These are phyloP conservation scores for Euryodendron excelsum DNA, from an alignment of 148 eudicot species.

Conservation along the genomic window DNA sequence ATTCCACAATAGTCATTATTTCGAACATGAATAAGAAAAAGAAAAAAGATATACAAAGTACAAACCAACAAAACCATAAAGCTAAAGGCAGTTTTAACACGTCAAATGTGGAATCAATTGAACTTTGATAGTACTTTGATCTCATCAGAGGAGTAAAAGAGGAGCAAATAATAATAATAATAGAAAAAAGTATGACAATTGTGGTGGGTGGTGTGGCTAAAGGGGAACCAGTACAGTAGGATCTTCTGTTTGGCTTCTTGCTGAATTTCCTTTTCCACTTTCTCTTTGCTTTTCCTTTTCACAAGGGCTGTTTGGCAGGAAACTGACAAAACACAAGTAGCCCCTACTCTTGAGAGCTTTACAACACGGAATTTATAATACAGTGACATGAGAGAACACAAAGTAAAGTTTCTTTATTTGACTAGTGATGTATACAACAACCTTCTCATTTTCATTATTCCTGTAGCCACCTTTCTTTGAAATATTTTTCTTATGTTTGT, in stretches of 20 bases:
- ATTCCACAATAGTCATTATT: not conserved
- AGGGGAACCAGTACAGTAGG: not conserved
- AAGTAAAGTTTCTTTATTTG: too few relatives aligned
- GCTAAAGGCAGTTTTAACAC: not conserved
- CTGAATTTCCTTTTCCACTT: constrained; percentile 1
- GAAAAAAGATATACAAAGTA: not conserved
- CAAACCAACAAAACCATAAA: constrained; percentile 9
- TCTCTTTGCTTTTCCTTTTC: not conserved
- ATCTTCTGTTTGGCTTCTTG: not conserved
- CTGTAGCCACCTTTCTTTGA: too few relatives aligned
- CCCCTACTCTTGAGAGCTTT: too few relatives aligned
- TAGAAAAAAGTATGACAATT: not conserved
- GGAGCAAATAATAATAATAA: not conserved
- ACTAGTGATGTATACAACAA: too few relatives aligned
- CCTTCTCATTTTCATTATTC: too few relatives aligned
- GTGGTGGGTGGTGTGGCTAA: constrained; percentile 7
- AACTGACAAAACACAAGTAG: not conserved
- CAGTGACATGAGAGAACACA: too few relatives aligned
- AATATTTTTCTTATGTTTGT: too few relatives aligned
- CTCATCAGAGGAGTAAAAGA: not conserved
- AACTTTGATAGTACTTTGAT: not conserved
- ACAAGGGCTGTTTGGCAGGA: constrained; percentile 7
- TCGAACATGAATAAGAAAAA: not conserved
- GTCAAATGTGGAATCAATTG: not conserved
- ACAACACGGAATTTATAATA: too few relatives aligned